Base-by-base conservation (phyloP, 148 eudicot species). In the Chenopodium album region DNA sequence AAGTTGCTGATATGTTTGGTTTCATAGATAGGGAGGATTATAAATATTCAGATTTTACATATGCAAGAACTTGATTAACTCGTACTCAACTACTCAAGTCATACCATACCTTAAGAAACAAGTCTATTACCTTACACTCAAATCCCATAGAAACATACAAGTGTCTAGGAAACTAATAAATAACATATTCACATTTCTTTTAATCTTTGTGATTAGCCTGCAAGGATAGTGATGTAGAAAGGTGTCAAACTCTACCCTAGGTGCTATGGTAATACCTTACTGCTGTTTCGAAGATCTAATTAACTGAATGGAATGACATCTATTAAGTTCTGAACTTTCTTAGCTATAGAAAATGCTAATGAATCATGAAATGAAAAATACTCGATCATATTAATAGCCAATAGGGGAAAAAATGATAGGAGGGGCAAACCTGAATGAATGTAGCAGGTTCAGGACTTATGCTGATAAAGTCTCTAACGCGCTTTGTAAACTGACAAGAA, bases 391-490 rank as follows among this genome's bases (percentile, higher is more conserved):
- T 31, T 31, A 31, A 1, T 1, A 31, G 1, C 2, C 32, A 31
- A 31, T 31, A 31, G 29, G 44, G 52, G 3, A 44, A 46, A 41
- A 26, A 41, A 41, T 6, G 7, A 71, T 67, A 22, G 11, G 6
- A 9, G 37, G 71, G 29, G 67, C 75, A 60, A 64, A 91, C 98
- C 94, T 91, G 97, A 88, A 91, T 87, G 76, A 91, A 75, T 22
- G 97, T 90, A 41, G 87, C 47, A 73, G 98, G 90, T 48, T 90
- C 91, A 3, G 90, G 81, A 1, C 88, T 76, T 74, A 88, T 77
- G 28, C 54, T 71, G 68, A 89, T 73, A 80, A 84, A 89, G 56
- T 75, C 80, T 76, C 86, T 85, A 28, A 92, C 71, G 47, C 84
- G 81, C 72, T 85, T 82, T 50, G 86, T 76, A 79, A 92, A 28